Percentiles rank a stretch among this genome's conserved stretches.
Evolutionary conservation across 805 yeast species (phyloP).

Genomic region (Pichia kluyveri): DNA sequence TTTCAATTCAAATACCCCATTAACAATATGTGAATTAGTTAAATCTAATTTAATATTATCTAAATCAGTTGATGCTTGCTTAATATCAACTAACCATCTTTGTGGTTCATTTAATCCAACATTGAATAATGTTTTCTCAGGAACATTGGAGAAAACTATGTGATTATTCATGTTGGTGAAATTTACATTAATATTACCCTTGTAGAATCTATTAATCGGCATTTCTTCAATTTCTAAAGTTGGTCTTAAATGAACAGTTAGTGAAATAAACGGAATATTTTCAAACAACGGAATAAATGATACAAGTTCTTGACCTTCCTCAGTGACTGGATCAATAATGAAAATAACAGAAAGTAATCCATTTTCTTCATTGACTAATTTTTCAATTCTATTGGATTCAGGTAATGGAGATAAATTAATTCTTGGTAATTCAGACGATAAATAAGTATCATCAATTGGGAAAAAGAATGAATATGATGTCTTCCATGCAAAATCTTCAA

Average conservation of each 20-base stretch:
- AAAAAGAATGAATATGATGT: constrained; percentile 17
- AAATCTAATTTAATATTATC: constrained; percentile 47
- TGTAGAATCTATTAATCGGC: constrained; percentile 52
- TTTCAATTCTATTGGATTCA: constrained; percentile 2
- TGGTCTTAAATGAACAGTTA: constrained; percentile 55
- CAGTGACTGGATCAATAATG: constrained; percentile 65
- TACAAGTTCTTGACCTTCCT: constrained; percentile 54
- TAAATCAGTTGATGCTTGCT: constrained; percentile 46
- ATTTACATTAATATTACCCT: constrained; percentile 28
- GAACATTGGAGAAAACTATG: constrained; percentile 37
- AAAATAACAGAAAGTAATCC: constrained; percentile 42
- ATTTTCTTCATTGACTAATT: constrained; percentile 5
- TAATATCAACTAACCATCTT: constrained; percentile 58
- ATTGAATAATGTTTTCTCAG: constrained; percentile 43
- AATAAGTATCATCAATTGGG: constrained; percentile 23
- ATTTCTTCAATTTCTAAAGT: constrained; percentile 22
- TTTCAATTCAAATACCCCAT: constrained; percentile 42
- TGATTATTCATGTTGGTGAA: constrained; percentile 19
- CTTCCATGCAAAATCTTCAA: constrained; percentile 19
- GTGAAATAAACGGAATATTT: constrained; percentile 41
- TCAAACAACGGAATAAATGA: constrained; percentile 31
- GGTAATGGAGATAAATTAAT: constrained; percentile 9
- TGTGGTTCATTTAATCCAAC: constrained; percentile 51
- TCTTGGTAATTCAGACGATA: constrained; percentile 15
- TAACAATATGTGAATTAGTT: constrained; percentile 27